Evolutionary conservation across 257 asterid species (phyloP).

Genomic region (Ligustrum vulgare): DNA sequence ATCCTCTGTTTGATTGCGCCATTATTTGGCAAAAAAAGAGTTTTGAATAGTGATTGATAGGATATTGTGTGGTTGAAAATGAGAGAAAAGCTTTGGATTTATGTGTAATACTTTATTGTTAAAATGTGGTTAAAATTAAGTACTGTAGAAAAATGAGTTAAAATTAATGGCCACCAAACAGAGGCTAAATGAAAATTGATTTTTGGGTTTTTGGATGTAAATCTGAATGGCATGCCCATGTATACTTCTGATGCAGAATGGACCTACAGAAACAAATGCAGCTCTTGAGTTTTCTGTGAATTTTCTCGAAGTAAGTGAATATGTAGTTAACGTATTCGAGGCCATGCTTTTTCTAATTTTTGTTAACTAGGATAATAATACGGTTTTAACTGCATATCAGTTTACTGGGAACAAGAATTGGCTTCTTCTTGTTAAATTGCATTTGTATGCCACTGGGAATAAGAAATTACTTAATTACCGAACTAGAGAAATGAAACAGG

Average conservation of each 20-base stretch:
- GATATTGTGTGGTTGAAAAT: too few relatives aligned
- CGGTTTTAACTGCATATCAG: constrained; percentile 5
- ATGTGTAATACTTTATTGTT: too few relatives aligned
- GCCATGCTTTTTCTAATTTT: not conserved
- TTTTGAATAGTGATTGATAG: too few relatives aligned
- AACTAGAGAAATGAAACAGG: not conserved
- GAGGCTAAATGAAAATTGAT: not conserved
- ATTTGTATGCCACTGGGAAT: not conserved
- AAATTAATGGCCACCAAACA: too few relatives aligned
- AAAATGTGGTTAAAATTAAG: too few relatives aligned
- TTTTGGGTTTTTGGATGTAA: constrained; percentile 8
- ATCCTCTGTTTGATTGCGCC: too few relatives aligned
- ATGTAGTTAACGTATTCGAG: not conserved
- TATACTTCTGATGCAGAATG: constrained; percentile 59
- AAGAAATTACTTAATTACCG: too few relatives aligned
- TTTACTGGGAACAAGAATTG: not conserved
- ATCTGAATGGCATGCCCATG: not conserved
- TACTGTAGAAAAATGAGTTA: too few relatives aligned
- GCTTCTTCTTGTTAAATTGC: too few relatives aligned
- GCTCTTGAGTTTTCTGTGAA: constrained; percentile 97
- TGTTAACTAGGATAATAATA: not conserved
- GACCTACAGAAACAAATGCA: constrained; percentile 91
- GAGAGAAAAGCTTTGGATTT: too few relatives aligned
- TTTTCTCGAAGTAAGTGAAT: constrained; percentile 68
- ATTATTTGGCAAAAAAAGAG: too few relatives aligned